phyloP scores from a whole-genome alignment of 73 alveolate species.

The Strombidium stylifer region DNA sequence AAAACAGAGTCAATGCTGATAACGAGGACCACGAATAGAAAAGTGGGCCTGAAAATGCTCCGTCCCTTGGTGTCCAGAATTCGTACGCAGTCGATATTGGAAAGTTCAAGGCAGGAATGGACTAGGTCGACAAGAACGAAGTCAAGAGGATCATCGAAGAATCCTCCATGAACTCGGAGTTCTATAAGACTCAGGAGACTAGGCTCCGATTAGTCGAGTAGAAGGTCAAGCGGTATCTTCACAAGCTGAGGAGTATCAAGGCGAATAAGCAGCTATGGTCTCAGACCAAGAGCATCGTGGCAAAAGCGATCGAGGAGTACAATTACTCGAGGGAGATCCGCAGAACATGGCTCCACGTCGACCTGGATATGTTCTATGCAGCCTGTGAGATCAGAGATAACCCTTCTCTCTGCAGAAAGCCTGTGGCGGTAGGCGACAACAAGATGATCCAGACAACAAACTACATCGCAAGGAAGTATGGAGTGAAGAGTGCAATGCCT shows the following conservation, averaged over 20 bases:
- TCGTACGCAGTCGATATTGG: conserved; percentile 34
- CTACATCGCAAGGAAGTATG: conserved; percentile 94
- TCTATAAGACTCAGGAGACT: conserved; percentile 54
- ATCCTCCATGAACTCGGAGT: conserved; percentile 64
- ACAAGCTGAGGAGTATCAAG: conserved; percentile 33
- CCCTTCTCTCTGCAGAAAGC: conserved; percentile 71
- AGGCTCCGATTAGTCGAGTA: conserved; percentile 36
- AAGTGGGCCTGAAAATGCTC: too few relatives aligned
- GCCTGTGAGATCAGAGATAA: conserved; percentile 77
- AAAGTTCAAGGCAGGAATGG: conserved; percentile 76
- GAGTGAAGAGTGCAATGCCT: conserved; percentile 88
- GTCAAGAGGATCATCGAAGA: conserved; percentile 65
- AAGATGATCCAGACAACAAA: conserved; percentile 92
- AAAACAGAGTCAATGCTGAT: too few relatives aligned
- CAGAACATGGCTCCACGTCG: conserved; percentile 69
- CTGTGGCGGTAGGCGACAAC: conserved; percentile 95
- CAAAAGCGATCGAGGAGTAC: conserved; percentile 7
- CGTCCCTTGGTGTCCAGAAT: too few relatives aligned
- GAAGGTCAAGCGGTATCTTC: conserved; percentile 37
- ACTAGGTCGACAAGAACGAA: conserved; percentile 57
- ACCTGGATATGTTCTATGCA: conserved; percentile 83
- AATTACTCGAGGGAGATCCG: conserved; percentile 54
- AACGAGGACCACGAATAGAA: too few relatives aligned
- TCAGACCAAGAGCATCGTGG: conserved; percentile 18
- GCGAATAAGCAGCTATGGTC: conserved; percentile 28